Evolutionary conservation across 78 protist species (phyloP).

Genomic region (Isochrysis galbana): DNA sequence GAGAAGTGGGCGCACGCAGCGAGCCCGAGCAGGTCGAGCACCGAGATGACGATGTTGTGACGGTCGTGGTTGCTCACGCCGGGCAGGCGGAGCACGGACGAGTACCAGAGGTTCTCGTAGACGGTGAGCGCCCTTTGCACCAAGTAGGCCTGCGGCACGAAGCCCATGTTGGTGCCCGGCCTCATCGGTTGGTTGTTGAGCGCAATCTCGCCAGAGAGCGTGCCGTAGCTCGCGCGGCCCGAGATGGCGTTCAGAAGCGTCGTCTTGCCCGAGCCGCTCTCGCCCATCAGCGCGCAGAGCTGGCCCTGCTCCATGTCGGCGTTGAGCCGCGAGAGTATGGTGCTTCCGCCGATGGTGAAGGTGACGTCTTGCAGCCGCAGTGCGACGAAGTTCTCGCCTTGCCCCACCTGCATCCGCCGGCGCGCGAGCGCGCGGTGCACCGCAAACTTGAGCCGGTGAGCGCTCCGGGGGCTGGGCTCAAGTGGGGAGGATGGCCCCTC

Average conservation of each 20-base stretch:
- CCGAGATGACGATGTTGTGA: background rate
- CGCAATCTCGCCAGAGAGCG: background rate
- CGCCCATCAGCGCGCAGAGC: too few relatives aligned
- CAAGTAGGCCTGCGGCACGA: background rate
- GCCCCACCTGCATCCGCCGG: too few relatives aligned
- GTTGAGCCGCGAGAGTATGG: too few relatives aligned
- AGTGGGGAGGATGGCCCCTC: too few relatives aligned
- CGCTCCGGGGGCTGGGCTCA: too few relatives aligned
- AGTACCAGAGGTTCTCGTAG: background rate
- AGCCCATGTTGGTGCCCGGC: background rate
- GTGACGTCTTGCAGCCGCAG: too few relatives aligned
- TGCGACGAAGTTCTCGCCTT: too few relatives aligned
- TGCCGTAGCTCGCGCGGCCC: background rate
- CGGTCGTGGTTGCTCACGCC: background rate
- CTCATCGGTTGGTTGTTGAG: background rate
- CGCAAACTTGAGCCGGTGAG: too few relatives aligned
- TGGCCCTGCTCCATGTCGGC: too few relatives aligned
- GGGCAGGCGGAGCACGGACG: background rate
- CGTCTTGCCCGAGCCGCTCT: too few relatives aligned
- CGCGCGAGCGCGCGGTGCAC: too few relatives aligned
- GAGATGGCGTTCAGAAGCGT: background rate
- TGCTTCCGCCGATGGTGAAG: too few relatives aligned
- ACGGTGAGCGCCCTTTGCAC: background rate
- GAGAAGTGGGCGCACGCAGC: background rate
- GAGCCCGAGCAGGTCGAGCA: background rate